phyloP scores from a whole-genome alignment of 495 filamentous ascomycete genomes.

The Staphylotrichum tortipilum region DNA sequence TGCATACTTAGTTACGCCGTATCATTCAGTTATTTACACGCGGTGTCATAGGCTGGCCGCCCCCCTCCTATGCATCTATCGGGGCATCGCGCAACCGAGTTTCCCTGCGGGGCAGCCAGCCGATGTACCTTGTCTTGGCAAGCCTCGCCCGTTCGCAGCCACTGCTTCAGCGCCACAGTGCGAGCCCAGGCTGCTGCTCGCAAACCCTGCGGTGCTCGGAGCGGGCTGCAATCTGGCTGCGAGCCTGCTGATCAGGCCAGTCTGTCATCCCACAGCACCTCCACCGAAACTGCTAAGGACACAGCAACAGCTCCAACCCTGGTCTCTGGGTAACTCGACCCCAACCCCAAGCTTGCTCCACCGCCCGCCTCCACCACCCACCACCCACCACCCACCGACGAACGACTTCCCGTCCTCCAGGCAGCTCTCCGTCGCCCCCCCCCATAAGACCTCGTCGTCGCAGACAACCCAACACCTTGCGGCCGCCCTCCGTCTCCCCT shows the following conservation, averaged over 20 bases:
- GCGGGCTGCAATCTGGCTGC: background rate
- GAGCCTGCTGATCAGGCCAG: slow-evolving; percentile 19
- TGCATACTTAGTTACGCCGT: too few species aligned
- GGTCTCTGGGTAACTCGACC: background rate
- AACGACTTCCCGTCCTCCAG: background rate
- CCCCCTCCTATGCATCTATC: background rate
- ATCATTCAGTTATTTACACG: too few species aligned
- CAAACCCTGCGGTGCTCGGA: background rate
- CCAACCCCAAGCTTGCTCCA: slow-evolving; percentile 14
- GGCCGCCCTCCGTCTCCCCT: background rate
- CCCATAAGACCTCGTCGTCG: background rate
- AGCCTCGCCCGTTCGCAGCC: background rate
- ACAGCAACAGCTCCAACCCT: slow-evolving; percentile 13
- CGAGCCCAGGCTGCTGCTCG: background rate
- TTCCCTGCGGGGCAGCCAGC: background rate
- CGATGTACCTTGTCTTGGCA: background rate
- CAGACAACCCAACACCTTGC: background rate
- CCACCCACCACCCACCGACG: slow-evolving; percentile 6
- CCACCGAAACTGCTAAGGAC: slow-evolving; percentile 12
- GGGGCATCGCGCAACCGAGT: background rate
- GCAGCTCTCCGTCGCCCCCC: background rate
- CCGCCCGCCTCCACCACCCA: too few species aligned
- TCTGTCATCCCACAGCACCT: slow-evolving; percentile 19
- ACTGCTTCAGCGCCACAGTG: slow-evolving; percentile 4
- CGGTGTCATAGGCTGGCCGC: too few species aligned